Base-by-base conservation (phyloP, 305 asterid species). In the Fraxinus nigra region DNA sequence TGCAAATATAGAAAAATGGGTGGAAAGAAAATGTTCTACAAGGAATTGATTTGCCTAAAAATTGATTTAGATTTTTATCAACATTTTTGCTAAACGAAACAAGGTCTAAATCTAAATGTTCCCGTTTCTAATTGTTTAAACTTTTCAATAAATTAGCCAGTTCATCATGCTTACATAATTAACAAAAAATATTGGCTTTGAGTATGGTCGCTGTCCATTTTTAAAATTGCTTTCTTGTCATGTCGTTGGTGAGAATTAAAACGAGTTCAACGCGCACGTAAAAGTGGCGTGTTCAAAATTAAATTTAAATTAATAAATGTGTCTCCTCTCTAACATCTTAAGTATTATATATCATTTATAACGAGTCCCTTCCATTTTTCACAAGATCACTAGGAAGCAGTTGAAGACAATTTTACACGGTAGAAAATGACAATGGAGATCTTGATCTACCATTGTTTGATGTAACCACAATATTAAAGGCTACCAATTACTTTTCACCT, bases 371-470 rank as follows among this genome's bases (percentile, higher is more conserved):
- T 79, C 37, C 75, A 54, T 8, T 63, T 63, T 9, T 63, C n/a
- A 24, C 14, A 79, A 76, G 82, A 67, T 22, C 76, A 26, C 7
- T 26, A 54, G 81, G 61, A 35, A 38, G 81, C 38, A 78, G 40
- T 24, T 63, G 28, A 4, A 35, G 40, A 61, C 61, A 78, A 28
- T 2, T 37, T 10, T 20, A 4, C 11, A 18, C 5, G 22, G 37
- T 35, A 22, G 81, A 78, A 54, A 65, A 54, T 54, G 20, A 61
- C 37, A 78, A 63, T 9, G 63, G 18, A 65, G 81, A 78, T 6
- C 14, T 37, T 20, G 81, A 78, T 7, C 38, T 78, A 63, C 81
- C 81, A 6, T 18, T 7, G 7, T 61, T 37, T 22, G 81, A 78
- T 24, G 30, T 78, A 35, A 32, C 81, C 63, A 34, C 76, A n/a